Evolutionary conservation across 768 basidiomycete species (phyloP), one percentile per base, ranked within the genome.

Genomic region (Melanogaster broomeanus): DNA sequence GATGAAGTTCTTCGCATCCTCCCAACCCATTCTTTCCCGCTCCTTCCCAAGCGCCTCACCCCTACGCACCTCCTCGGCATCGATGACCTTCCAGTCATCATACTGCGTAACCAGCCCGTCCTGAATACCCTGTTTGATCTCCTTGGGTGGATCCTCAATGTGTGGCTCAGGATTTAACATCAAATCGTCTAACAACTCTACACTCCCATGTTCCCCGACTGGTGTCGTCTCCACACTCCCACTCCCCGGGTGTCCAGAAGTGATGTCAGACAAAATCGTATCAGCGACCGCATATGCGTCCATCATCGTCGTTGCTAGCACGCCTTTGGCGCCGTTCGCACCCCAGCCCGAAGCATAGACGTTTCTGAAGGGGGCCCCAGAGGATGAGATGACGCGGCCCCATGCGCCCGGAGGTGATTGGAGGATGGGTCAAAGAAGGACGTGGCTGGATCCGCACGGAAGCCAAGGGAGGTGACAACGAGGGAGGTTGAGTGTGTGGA

Each of bases 321-420:
- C 94, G 10, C 95, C 95, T 46, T 83, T 86, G 0, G 97, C 94
- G 31, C 96, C 96, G 3, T 81, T 84, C 2, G 92, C 87, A 2
- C 92, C 87, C 97, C 97, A 99, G 10, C 96, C 96, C 2, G 90
- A 87, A 2, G 92, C 88, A 64, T 97, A 99, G n/a, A 95, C 75
- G 51, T 82, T 82, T 33, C 74, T 77, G 33, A 85, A 57, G 11
- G 70, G 65, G 5, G 55, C 48, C 0, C 77, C 77, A 4, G 56
- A 57, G 3, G 65, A 58, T 11, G 73, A 72, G 24, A 81, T 60
- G 8, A 90, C 71, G 12, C 84, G 76, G 4, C 81, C 81, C 68
- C 67, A 3, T 67, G 55, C 2, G 79, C 79, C n/a, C 83, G 79
- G 13, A 90, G 70, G 58, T 84, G 85, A 3, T 78, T 70, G 4